A percentile compares a stretch with the other conserved stretches of the same genome.
Conservation (phyloP, 345 rosid species). For the Arabidopsis suecica region DNA sequence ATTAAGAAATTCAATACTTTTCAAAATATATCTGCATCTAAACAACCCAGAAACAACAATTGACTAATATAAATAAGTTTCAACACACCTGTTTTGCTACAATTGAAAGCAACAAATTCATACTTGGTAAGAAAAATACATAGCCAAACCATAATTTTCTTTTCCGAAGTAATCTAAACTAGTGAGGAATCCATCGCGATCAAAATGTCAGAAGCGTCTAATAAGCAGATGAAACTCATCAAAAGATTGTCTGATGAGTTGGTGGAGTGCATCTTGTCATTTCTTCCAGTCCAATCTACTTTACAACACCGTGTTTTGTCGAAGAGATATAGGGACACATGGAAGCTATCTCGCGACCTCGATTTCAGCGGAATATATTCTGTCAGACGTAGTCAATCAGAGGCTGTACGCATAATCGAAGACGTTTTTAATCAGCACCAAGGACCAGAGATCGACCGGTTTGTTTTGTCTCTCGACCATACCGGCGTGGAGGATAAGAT, state of each 20-base stretch:
- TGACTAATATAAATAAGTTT: too few relatives aligned
- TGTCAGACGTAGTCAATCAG: neutral
- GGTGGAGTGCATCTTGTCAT: neutral
- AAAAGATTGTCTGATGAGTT: neutral
- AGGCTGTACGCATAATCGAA: neutral
- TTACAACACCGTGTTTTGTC: conserved; percentile 6
- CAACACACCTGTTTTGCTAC: too few relatives aligned
- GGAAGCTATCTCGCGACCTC: neutral
- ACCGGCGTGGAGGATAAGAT: conserved; percentile 10
- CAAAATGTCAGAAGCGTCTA: conserved; percentile 20
- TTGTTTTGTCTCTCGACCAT: neutral
- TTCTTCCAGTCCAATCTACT: neutral
- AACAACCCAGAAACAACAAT: too few relatives aligned
- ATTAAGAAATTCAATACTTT: too few relatives aligned
- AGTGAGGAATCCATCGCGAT: neutral
- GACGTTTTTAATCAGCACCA: conserved; percentile 4
- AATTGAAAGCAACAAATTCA: too few relatives aligned
- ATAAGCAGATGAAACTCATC: neutral
- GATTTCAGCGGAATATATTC: neutral
- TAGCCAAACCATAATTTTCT: too few relatives aligned
- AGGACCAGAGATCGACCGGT: conserved; percentile 16
- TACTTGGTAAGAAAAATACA: too few relatives aligned
- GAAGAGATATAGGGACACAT: neutral
- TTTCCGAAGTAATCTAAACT: too few relatives aligned
- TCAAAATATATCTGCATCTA: too few relatives aligned